Conservation (phyloP, 371 early-diverging fungal genomes). For the Quaeritorhiza haematococci region DNA sequence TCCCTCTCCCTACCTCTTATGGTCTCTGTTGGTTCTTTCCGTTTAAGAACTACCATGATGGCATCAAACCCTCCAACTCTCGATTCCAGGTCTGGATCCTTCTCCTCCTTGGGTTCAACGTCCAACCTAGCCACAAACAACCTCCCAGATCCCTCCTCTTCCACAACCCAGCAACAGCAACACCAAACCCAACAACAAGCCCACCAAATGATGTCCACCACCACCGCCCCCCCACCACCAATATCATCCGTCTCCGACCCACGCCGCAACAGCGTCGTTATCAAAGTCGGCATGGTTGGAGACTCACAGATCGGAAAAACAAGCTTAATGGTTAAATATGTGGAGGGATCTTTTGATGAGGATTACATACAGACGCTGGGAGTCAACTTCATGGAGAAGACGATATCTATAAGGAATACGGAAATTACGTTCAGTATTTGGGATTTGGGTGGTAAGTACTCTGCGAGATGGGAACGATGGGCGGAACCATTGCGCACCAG, state of each 20-base stretch:
- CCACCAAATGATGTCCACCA: neutral
- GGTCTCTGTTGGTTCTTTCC: too few species aligned
- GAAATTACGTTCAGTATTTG: slow-evolving; percentile 97
- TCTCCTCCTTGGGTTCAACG: neutral
- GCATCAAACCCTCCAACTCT: neutral
- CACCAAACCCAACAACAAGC: neutral
- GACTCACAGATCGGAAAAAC: slow-evolving; percentile 99
- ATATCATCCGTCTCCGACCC: neutral
- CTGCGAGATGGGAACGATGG: too few species aligned
- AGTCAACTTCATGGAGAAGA: slow-evolving; percentile 98
- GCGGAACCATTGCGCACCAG: slow-evolving; percentile 1
- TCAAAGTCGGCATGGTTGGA: slow-evolving; percentile 98
- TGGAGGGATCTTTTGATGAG: slow-evolving; percentile 92
- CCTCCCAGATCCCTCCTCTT: neutral
- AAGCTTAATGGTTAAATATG: slow-evolving; percentile 96
- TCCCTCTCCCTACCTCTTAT: too few species aligned
- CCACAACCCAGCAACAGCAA: neutral
- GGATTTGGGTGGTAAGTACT: slow-evolving; percentile 89
- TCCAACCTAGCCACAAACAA: neutral
- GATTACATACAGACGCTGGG: slow-evolving; percentile 96
- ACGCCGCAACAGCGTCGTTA: slow-evolving; percentile 46
- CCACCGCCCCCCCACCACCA: neutral
- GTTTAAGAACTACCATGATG: neutral
- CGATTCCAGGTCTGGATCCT: neutral
- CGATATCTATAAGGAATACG: slow-evolving; percentile 81